Percentiles rank a stretch among this genome's conserved stretches.
phyloP scores from a whole-genome alignment of 208 protist genomes.

The Borovskyia barvae region DNA sequence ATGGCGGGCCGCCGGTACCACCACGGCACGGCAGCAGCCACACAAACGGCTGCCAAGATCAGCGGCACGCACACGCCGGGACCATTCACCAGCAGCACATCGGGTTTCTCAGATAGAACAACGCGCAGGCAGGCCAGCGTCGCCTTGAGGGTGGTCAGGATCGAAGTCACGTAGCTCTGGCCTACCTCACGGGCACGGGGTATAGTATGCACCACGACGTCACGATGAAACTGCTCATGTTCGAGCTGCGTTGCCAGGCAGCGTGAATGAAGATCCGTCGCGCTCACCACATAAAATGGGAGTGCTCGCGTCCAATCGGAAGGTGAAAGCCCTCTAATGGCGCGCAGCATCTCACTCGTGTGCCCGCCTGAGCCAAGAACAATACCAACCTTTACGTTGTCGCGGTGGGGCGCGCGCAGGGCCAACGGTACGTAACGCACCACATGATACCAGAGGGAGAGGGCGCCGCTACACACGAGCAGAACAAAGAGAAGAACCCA shows the following conservation, averaged over 20 bases:
- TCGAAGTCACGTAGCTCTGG: conserved; percentile 84
- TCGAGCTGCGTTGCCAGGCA: conserved; percentile 56
- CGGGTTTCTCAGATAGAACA: conserved; percentile 41
- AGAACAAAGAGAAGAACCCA: conserved; percentile 9
- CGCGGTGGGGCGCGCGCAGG: conserved; percentile 15
- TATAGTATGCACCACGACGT: conserved; percentile 52
- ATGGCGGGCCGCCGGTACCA: conserved; percentile 57
- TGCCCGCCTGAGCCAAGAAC: conserved; percentile 91
- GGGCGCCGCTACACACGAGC: background rate
- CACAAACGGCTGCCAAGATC: conserved; percentile 46
- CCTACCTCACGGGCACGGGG: conserved; percentile 90
- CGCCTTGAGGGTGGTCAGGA: conserved; percentile 67
- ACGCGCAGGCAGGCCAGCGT: conserved; percentile 25
- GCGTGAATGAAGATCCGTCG: conserved; percentile 74
- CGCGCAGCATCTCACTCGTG: conserved; percentile 91
- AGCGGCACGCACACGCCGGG: conserved; percentile 92
- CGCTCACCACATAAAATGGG: conserved; percentile 68
- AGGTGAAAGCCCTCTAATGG: conserved; percentile 38
- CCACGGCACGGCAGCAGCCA: conserved; percentile 35
- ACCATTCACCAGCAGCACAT: conserved; percentile 88
- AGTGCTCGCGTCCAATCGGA: conserved; percentile 42
- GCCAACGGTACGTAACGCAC: conserved; percentile 16
- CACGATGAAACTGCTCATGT: conserved; percentile 30
- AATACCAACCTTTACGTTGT: conserved; percentile 54
- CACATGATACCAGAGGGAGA: conserved; percentile 13